Percentiles rank a stretch among this genome's conserved stretches.
Conservation (phyloP, 345 rosid genomes). For the Ailanthus altissimus region DNA sequence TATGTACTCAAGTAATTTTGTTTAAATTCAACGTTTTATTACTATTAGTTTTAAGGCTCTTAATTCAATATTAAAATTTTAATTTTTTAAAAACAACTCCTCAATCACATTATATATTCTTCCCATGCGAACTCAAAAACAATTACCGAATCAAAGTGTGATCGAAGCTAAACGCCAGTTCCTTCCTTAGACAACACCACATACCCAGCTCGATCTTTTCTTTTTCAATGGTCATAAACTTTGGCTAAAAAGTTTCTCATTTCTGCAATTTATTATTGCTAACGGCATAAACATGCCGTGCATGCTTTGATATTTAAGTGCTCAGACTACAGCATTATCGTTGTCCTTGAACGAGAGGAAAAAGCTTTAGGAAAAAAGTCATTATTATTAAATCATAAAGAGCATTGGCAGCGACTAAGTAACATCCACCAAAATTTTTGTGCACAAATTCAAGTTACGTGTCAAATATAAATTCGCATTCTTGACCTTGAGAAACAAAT, state of each 20-base stretch:
- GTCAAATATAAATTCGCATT: neutral
- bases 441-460: neutral
- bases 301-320: conserved; percentile 7
- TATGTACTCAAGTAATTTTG: too few species aligned
- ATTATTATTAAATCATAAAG: too few species aligned
- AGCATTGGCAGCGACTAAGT: neutral
- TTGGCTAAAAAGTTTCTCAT: neutral
- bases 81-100: too few species aligned
- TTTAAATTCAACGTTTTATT: too few species aligned
- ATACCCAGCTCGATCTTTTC: neutral
- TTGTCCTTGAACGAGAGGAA: neutral
- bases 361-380: neutral
- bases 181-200: neutral
- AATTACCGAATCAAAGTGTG: too few species aligned
- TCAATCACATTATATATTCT: too few species aligned
- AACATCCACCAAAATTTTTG: neutral
- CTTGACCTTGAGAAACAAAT: conserved; percentile 1
- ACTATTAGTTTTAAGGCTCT: too few species aligned
- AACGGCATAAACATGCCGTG: neutral
- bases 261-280: neutral
- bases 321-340: conserved; percentile 14
- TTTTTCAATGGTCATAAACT: neutral
- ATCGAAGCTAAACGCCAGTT: too few species aligned
- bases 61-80: too few species aligned
- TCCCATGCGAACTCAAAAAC: too few species aligned